Evolutionary conservation across 495 filamentous ascomycete species (phyloP), one percentile per base, ranked within the genome.

Genomic region (Aspergillus nanangensis): DNA sequence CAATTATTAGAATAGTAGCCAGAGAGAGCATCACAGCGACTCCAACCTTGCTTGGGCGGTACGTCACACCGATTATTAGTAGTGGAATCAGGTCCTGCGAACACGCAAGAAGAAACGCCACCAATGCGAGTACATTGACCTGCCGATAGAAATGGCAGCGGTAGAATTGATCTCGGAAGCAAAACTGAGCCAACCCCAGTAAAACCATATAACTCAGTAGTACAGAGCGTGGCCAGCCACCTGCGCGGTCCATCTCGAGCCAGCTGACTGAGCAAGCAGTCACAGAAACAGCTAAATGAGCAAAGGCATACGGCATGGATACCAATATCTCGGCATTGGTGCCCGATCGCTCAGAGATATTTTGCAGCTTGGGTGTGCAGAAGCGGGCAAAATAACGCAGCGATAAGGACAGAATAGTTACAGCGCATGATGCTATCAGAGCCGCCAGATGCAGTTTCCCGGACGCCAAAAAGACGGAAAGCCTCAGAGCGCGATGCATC

Each of bases 161-260:
- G n/a, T 13, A 31, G 19, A 15, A 11, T 24, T 34, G 33, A 17
- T 34, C 29, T 15, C 27, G 46, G 21, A 35, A 50, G 14, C 20
- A 43, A 8, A 53, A 44, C 21, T 50, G 47, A 5, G 32, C 32
- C 4, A 53, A 18, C 1, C 52, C 52, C 25, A 58, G 25, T 0
- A 52, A 23, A 0, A 52, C 49, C 32, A 51, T 29, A 46, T 61
- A 61, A 14, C 51, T 55, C 15, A 57, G 21, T 29, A 53, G 33
- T 2, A 49, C 13, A 13, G 58, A 41, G 24, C 25, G 43, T 41
- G 50, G 51, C 55, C 54, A 57, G 17, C 41, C 43, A 3, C 14
- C 45, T n/a, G 13, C 25, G 2, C 52, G 22, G 5, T 43, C 36
- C 8, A 42, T 8, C 14, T 46, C 32, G 5, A 51, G 17, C 47